Base-by-base conservation (phyloP, 2,329 filamentous ascomycete genomes). In the Dactylella cylindrospora region DNA sequence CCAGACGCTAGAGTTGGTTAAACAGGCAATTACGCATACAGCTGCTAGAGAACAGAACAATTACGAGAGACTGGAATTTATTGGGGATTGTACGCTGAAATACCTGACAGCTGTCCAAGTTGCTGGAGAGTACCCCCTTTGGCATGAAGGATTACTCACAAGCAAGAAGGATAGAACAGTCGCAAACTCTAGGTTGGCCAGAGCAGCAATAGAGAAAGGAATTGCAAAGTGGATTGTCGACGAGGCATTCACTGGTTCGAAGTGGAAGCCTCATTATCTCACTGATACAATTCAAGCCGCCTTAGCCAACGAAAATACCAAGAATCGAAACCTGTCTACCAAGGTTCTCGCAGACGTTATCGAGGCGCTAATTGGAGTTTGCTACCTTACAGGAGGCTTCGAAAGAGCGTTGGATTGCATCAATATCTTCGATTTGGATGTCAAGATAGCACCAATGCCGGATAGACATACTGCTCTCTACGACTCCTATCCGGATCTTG, bases 321-420 rank as follows among this genome's bases (percentile, higher is more conserved):
- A 28, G 62, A 72, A 68, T 38, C 73, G 77, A 4, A 68, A 70
- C 10, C 46, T 90, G 25, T 85, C 88, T 0, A 85, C 83, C 1
- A 97, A 97, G 70, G 81, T 81, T 0, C 78, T 96, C 5, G 91
- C 91, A 2, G 91, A 97, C 68, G 84, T 96, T 0, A 79, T 95
- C 0, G 91, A 97, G 70, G 81, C 90, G 0, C 76, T 96, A 0
- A 84, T 96, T 15, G 91, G 89, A n/a, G 0, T 86, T 84, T 0
- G 80, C 86, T 90, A 80, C 67, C 62, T 86, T 1, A 80, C 87
- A 46, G 86, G 87, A 1, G 86, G 86, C 0, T 74, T 86, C 10
- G 40, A 74, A 0, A 84, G 81, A 66, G 85, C 84, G 0, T 72
- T 84, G 12, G 67, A 73, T 1, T 90, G 85, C 70, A 78, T 93